Base-by-base conservation (phyloP, 768 basidiomycete genomes). In the Podaxis sp. region DNA sequence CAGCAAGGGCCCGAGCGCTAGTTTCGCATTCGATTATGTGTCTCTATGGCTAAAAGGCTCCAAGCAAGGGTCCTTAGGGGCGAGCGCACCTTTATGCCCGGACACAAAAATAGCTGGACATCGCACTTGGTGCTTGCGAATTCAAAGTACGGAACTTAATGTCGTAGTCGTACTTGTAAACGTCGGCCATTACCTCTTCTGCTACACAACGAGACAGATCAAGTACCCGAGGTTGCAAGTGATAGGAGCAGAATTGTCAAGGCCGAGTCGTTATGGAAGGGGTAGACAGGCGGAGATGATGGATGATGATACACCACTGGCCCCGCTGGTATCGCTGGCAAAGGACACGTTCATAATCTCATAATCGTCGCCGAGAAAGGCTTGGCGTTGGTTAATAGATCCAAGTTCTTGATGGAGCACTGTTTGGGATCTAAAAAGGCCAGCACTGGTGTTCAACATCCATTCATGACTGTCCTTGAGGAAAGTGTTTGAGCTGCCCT, bases 401-500 rank as follows among this genome's bases (percentile, higher is more conserved):
- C 55, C 47, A 46, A 38, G 18, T 13, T 16, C n/a, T 25, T 55
- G 55, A 47, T 50, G 27, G 38, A 58, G 52, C 52, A 38, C 13
- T 54, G 52, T 37, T 54, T 14, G 18, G 28, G 36, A 54, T 23
- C 44, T 37, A 3, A 23, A 25, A 46, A 32, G 16, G 44, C 46
- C 13, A n/a, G 9, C 44, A 21, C 35, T 36, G 25, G 37, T 7
- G 21, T 36, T 36, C 28, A 32, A 44, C 42, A 5, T 44, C 47
- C 14, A 36, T 57, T 46, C 7, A 32, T 48, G 44, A 18, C 18
- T 37, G 37, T 37, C 55, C 18, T 47, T 25, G n/a, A 18, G 28
- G 44, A 47, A 57, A 18, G 55, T 57, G 55, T 57, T 57, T 57
- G 55, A 57, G 55, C 55, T 48, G 55, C 55, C 52, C 52, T 4